Evolutionary conservation across 2,329 filamentous ascomycete genomes (phyloP).

Genomic region (Pseudogymnoascus sp.): DNA sequence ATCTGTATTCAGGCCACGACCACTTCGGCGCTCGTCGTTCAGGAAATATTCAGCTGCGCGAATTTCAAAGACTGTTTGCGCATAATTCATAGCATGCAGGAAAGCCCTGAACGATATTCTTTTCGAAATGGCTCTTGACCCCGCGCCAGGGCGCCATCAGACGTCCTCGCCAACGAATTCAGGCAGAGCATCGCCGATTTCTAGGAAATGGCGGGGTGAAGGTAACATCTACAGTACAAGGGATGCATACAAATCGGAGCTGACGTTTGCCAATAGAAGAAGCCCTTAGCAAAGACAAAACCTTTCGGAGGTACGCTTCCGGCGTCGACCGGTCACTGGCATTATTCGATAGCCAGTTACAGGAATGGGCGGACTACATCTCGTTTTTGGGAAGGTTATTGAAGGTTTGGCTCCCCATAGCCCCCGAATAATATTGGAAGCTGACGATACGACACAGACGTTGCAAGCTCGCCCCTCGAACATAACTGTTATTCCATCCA

Average conservation of each 20-base stretch:
- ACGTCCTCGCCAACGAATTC: conserved; percentile 74
- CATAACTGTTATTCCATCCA: conserved; percentile 68
- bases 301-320: conserved; percentile 80
- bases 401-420: conserved; percentile 51
- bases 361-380: conserved; percentile 99
- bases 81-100: not conserved
- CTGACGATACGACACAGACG: conserved; percentile 47
- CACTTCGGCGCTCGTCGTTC: not conserved
- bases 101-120: not conserved
- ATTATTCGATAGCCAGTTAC: conserved; percentile 83
- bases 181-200: conserved; percentile 67
- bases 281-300: conserved; percentile 50
- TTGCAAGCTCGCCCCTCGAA: conserved; percentile 76
- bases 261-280: conserved; percentile 38
- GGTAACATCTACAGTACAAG: conserved; percentile 41
- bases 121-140: conserved; percentile 55
- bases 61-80: not conserved
- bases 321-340: conserved; percentile 80
- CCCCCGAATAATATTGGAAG: not conserved
- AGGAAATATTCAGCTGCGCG: not conserved
- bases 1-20: conserved; percentile 8
- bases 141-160: conserved; percentile 41
- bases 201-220: conserved; percentile 65
- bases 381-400: conserved; percentile 86
- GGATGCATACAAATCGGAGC: not conserved